A percentile compares a stretch with the other conserved stretches of the same genome.
Conservation (phyloP, 768 basidiomycete genomes). For the Punctularia strigosozonata region DNA sequence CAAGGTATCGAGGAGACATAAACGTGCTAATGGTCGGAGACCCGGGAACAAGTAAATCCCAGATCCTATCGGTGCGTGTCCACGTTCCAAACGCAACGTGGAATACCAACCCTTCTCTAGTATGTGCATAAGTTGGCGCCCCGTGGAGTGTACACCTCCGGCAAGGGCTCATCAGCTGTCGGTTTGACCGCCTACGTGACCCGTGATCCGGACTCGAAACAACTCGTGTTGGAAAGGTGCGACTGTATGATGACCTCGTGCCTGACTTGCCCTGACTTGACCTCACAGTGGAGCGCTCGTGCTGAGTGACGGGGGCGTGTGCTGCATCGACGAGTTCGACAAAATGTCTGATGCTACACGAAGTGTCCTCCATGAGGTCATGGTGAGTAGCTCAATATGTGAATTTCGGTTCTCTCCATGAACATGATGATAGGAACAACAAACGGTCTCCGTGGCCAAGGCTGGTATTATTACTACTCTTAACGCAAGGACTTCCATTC, state of each 20-base stretch:
- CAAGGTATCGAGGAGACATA: slow-evolving; percentile 95
- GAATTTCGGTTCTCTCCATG: neutral
- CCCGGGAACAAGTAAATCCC: slow-evolving; percentile 93
- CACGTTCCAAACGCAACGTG: neutral
- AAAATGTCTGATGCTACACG: slow-evolving; percentile 98
- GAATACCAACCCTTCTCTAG: slow-evolving; percentile 25
- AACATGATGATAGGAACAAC: slow-evolving; percentile 73
- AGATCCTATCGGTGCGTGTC: slow-evolving; percentile 70
- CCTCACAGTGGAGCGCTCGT: slow-evolving; percentile 76
- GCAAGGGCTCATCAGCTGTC: slow-evolving; percentile 96
- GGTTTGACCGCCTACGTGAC: slow-evolving; percentile 98
- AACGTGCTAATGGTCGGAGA: slow-evolving; percentile 96
- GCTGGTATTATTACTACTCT: slow-evolving; percentile 98
- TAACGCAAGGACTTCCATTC: slow-evolving; percentile 95
- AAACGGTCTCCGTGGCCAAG: slow-evolving; percentile 98
- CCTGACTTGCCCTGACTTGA: neutral
- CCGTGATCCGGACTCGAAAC: slow-evolving; percentile 95
- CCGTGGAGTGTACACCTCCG: slow-evolving; percentile 93
- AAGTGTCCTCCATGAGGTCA: slow-evolving; percentile 97
- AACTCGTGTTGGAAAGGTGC: slow-evolving; percentile 91
- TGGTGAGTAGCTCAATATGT: slow-evolving; percentile 39
- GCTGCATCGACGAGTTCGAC: slow-evolving; percentile 98
- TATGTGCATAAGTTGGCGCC: slow-evolving; percentile 99
- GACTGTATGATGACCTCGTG: slow-evolving; percentile 9
- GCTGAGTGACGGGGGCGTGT: slow-evolving; percentile 91